These are phyloP conservation scores for Hymenotorrendiella dingleyae DNA, from an alignment of 2,329 filamentous ascomycete genomes.

Conservation along the genomic window DNA sequence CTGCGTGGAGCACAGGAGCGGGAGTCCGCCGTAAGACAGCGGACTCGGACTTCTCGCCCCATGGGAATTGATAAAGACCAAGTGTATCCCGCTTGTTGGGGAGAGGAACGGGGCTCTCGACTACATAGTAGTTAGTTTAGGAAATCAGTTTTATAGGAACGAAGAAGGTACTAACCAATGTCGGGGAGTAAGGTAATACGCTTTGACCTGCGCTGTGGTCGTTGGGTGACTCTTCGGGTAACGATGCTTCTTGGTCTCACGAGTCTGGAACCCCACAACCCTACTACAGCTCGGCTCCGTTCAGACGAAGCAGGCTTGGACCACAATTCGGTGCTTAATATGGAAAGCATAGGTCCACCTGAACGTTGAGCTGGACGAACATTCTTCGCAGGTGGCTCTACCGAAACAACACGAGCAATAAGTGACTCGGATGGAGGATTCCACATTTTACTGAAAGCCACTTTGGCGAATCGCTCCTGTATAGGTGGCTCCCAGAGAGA, in stretches of 20 bases:
- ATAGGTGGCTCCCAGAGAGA: not conserved
- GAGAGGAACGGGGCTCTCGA: conserved; percentile 55
- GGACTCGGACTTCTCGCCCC: conserved; percentile 57
- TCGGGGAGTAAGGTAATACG: conserved; percentile 56
- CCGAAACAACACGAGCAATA: conserved; percentile 2
- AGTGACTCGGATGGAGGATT: conserved; percentile 14
- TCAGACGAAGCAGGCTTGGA: conserved; percentile 17
- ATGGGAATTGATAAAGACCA: conserved; percentile 61
- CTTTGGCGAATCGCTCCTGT: conserved; percentile 9
- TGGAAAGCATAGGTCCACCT: conserved; percentile 10
- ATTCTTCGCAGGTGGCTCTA: conserved; percentile 25
- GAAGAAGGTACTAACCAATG: conserved; percentile 35
- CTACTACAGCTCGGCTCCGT: conserved; percentile 14
- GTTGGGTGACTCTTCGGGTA: conserved; percentile 42
- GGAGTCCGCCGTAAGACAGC: conserved; percentile 38
- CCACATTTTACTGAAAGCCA: conserved; percentile 23
- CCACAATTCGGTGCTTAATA: conserved; percentile 27
- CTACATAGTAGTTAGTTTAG: conserved; percentile 18
- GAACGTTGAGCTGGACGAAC: conserved; percentile 24
- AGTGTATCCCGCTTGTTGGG: conserved; percentile 52
- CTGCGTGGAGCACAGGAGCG: conserved; percentile 15
- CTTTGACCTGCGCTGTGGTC: conserved; percentile 49
- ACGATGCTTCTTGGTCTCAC: conserved; percentile 25
- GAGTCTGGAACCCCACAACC: conserved; percentile 27
- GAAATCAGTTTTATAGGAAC: not conserved